Conservation (phyloP, 805 yeast species). For the Pichia paraexigua region DNA sequence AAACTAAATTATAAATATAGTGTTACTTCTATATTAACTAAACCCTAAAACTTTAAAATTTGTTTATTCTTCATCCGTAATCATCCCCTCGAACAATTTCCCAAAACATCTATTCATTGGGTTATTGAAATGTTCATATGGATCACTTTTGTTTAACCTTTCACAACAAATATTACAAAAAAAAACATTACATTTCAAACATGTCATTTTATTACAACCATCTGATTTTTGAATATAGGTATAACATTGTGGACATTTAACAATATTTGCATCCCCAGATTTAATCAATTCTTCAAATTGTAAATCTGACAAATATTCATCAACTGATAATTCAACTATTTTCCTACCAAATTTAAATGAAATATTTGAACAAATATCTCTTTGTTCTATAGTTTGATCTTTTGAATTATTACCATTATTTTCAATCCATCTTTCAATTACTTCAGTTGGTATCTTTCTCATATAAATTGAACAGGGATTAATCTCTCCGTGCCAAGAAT, state of each 20-base stretch:
- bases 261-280: conserved; percentile 35
- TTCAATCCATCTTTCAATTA: conserved; percentile 29
- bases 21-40: too few species aligned
- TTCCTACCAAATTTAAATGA: conserved; percentile 37
- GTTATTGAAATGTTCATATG: conserved; percentile 46
- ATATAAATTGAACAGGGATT: conserved; percentile 34
- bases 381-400: conserved; percentile 14
- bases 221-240: conserved; percentile 45
- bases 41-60: too few species aligned
- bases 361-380: conserved; percentile 26
- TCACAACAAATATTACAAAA: conserved; percentile 53
- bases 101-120: conserved; percentile 37
- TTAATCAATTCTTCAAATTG: conserved; percentile 37
- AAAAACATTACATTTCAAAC: conserved; percentile 37
- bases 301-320: conserved; percentile 39
- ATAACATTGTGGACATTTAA: conserved; percentile 46
- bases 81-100: conserved; percentile 45
- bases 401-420: conserved; percentile 16
- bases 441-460: conserved; percentile 31
- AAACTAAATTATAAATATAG: neutral
- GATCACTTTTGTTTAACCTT: conserved; percentile 31
- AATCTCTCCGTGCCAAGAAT: conserved; percentile 53
- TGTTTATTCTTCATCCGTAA: conserved; percentile 14
- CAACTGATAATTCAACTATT: conserved; percentile 33
- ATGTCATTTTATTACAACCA: conserved; percentile 60